Conservation (phyloP, 768 basidiomycete species). For the Pulveroboletus ravenelii region DNA sequence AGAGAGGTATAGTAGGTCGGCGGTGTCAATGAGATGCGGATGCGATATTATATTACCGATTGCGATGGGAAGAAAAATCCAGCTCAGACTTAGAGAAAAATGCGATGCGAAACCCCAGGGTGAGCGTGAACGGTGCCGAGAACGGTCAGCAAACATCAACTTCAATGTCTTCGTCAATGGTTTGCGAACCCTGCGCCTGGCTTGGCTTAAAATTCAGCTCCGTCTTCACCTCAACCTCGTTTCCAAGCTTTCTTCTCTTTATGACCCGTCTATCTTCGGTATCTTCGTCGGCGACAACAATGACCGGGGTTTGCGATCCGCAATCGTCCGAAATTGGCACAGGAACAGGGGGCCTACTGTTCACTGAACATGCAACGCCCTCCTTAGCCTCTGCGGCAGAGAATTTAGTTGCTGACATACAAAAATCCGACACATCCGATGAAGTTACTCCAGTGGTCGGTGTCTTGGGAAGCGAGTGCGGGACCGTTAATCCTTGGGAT, state of each 20-base stretch:
- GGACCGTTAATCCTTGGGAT: neutral
- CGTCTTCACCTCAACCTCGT: neutral
- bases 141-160: constrained; percentile 24
- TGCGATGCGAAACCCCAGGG: neutral
- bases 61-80: constrained; percentile 1
- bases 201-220: constrained; percentile 1
- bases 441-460: neutral
- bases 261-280: constrained; percentile 45
- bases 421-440: constrained; percentile 12
- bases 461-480: constrained; percentile 2
- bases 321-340: constrained; percentile 26
- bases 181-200: constrained; percentile 5
- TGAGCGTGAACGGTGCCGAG: neutral
- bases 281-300: constrained; percentile 58
- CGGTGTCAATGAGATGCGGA: constrained; percentile 12
- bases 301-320: constrained; percentile 45
- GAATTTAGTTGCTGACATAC: neutral
- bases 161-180: constrained; percentile 27
- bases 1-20: constrained; percentile 15
- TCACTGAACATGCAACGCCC: constrained; percentile 13
- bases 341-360: constrained; percentile 27
- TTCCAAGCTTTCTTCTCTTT: constrained; percentile 47
- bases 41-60: constrained; percentile 12
- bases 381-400: constrained; percentile 14
- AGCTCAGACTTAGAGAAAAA: constrained; percentile 3